Conservation (phyloP, 495 filamentous ascomycete genomes). For the Paragyromitra xinjiangensis region DNA sequence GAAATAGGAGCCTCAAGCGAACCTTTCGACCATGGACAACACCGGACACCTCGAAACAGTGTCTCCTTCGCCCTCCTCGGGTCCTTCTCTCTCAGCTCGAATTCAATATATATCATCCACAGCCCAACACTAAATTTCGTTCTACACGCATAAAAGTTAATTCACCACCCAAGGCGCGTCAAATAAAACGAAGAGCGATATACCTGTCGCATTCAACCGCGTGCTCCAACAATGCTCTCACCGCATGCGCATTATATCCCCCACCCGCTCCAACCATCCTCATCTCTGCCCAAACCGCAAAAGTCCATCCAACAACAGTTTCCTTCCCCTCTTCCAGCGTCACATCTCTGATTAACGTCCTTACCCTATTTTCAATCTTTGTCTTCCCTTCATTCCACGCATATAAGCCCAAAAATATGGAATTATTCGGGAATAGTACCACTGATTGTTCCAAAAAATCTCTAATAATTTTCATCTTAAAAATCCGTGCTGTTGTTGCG, state of each 20-base stretch:
- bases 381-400: conserved; percentile 74
- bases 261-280: conserved; percentile 58
- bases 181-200: neutral
- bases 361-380: conserved; percentile 76
- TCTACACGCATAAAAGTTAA: conserved; percentile 25
- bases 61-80: conserved; percentile 66
- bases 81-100: conserved; percentile 59
- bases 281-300: conserved; percentile 74
- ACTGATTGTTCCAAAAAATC: conserved; percentile 68
- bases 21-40: conserved; percentile 81
- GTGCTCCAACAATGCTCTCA: conserved; percentile 74
- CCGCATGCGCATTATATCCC: conserved; percentile 68
- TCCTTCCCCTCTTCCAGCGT: conserved; percentile 61
- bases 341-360: conserved; percentile 65
- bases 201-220: conserved; percentile 64
- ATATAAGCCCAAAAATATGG: conserved; percentile 75
- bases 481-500: conserved; percentile 64
- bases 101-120: conserved; percentile 72
- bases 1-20: conserved; percentile 59
- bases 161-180: neutral
- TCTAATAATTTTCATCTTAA: conserved; percentile 72
- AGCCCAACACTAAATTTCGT: conserved; percentile 62
- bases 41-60: conserved; percentile 73
- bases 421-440: conserved; percentile 75
- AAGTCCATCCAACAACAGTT: conserved; percentile 67